A percentile compares a stretch with the other conserved stretches of the same genome.
Evolutionary conservation across 148 eudicot genomes (phyloP).

Genomic region (Polygonum aviculare): DNA sequence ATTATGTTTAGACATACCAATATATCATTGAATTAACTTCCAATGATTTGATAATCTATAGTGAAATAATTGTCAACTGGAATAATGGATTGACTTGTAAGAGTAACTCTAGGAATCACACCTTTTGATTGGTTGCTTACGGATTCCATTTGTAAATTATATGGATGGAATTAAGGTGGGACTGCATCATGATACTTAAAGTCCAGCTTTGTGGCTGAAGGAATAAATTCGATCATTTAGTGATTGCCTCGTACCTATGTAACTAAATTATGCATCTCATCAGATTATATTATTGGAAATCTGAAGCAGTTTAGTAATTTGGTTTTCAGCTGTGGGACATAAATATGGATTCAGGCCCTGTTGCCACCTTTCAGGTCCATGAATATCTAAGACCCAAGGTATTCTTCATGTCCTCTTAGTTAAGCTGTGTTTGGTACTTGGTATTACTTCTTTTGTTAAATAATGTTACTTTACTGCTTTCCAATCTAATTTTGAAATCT

Average conservation of each 20-base stretch:
- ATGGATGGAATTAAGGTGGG: too few species aligned
- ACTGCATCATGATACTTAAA: too few species aligned
- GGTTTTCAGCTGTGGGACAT: constrained; percentile 36
- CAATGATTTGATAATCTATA: too few species aligned
- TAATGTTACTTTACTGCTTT: not conserved
- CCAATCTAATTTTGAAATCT: not conserved
- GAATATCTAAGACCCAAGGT: constrained; percentile 38
- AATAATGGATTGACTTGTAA: too few species aligned
- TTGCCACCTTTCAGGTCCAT: constrained; percentile 37
- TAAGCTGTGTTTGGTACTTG: not conserved
- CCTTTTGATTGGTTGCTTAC: too few species aligned
- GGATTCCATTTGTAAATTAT: too few species aligned
- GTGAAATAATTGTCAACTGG: too few species aligned
- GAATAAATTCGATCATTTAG: too few species aligned
- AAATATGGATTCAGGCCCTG: constrained; percentile 37
- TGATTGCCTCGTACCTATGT: not conserved
- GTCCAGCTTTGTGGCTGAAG: too few species aligned
- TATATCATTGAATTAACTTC: too few species aligned
- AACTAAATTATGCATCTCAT: not conserved
- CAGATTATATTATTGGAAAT: not conserved
- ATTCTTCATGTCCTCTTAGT: not conserved
- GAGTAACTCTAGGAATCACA: too few species aligned
- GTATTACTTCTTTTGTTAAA: not conserved
- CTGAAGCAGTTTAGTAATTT: not conserved
- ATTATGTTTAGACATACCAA: too few species aligned